Base-by-base conservation (phyloP, 2,329 filamentous ascomycete genomes). In the Penicillium sp. region DNA sequence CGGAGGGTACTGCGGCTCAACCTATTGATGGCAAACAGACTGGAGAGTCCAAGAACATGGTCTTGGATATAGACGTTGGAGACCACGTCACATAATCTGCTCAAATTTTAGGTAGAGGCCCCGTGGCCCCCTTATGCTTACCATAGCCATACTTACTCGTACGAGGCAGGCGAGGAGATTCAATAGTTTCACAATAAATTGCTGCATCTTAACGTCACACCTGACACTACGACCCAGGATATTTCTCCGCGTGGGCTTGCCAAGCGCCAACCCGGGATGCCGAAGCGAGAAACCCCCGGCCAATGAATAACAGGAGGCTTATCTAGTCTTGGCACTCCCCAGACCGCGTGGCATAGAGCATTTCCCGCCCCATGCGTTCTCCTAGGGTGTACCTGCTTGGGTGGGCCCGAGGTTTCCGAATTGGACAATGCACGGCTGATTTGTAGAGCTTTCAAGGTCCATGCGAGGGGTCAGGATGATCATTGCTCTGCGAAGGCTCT, bases 271-370 rank as follows among this genome's bases (percentile, higher is more conserved):
- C n/a, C 61, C 63, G 62, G 63, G 66, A 66, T 67, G 61, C 65
- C 59, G 61, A 63, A 53, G 39, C 13, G 24, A 49, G 41, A 45
- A 43, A 54, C 48, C 47, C 68, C 67, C 46, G 19, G 27, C 49
- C 49, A 70, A 70, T 70, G 53, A 57, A 47, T 47, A 48, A 14
- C 7, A 9, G 3, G 27, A 49, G 57, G 58, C 67, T 70, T 71
- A 71, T 71, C 69, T 66, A 16, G 45, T 22, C 58, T 62, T 59
- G 48, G 51, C 51, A 44, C 21, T 33, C 52, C 43, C 52, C 35
- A 22, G 41, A 54, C 53, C 58, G 58, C 56, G 56, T 64, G 61
- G 61, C 54, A 22, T 39, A 22, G 33, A n/a, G 31, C 39, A 49
- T 45, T 39, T 55, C 27, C 39, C 51, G 41, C 55, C 41, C 62